phyloP scores from a whole-genome alignment of 106 monocot species.

The Dendrobium nobile region DNA sequence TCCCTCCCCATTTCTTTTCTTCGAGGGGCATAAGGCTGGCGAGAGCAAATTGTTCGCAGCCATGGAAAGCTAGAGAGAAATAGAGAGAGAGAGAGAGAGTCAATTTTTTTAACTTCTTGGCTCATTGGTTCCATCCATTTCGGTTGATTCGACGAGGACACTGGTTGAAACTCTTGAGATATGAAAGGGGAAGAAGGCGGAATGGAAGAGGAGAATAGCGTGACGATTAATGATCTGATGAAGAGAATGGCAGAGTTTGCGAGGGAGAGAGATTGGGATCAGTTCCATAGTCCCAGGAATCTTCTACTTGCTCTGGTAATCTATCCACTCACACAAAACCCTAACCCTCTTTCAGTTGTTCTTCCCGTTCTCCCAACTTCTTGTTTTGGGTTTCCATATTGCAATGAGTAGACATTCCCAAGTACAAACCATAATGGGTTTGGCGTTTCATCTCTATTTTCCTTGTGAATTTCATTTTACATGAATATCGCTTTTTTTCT shows the following conservation, averaged over 20 bases:
- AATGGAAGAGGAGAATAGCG: background rate
- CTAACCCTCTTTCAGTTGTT: background rate
- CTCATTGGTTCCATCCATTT: background rate
- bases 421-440: background rate
- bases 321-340: background rate
- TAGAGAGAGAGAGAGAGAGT: too few relatives aligned
- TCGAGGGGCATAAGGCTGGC: background rate
- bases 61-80: too few relatives aligned
- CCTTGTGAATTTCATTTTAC: background rate
- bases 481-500: background rate
- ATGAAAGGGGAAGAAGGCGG: background rate
- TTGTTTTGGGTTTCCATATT: background rate
- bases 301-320: constrained; percentile 76
- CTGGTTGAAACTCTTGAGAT: background rate
- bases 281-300: constrained; percentile 83
- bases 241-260: constrained; percentile 82
- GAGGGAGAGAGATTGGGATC: constrained; percentile 87
- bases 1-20: background rate
- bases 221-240: constrained; percentile 44
- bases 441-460: background rate
- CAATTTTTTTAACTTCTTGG: background rate
- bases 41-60: too few relatives aligned
- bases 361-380: background rate
- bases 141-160: background rate
- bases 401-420: background rate